These are phyloP conservation scores for Suillus lakei DNA, from an alignment of 768 basidiomycete species.

Conservation along the genomic window DNA sequence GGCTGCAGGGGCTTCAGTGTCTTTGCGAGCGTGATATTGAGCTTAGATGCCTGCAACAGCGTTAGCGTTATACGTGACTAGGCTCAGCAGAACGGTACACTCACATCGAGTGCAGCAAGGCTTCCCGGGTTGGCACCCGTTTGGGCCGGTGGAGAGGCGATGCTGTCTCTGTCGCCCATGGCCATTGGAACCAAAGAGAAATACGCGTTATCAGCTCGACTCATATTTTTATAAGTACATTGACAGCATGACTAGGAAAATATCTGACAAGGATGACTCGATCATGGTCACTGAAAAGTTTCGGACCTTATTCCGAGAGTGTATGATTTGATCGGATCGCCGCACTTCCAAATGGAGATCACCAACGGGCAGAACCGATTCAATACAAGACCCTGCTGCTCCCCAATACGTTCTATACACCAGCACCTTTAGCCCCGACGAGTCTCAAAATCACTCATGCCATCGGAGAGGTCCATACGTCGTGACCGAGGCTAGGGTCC, in stretches of 20 bases:
- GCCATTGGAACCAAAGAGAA: background rate
- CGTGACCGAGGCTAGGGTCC: background rate
- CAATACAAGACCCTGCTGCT: background rate
- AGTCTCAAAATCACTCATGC: background rate
- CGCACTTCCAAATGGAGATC: background rate
- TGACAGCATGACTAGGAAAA: background rate
- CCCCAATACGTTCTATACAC: background rate
- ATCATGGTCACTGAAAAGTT: background rate
- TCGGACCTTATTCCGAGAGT: background rate
- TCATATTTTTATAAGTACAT: background rate
- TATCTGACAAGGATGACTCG: background rate
- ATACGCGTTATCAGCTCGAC: background rate
- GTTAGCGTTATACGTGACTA: background rate
- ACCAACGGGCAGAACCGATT: too few species aligned
- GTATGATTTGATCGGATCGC: background rate
- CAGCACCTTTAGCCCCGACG: background rate
- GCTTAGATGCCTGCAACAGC: conserved; percentile 54
- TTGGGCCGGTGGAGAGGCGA: background rate
- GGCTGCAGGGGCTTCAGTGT: conserved; percentile 55
- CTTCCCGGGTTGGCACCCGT: background rate
- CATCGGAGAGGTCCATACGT: background rate
- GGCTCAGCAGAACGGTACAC: conserved; percentile 6
- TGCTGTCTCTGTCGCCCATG: background rate
- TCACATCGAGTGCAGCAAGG: conserved; percentile 22
- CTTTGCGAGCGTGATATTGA: conserved; percentile 51